phyloP scores from a whole-genome alignment of 352 stramenopile species.

The Phytophthora podocarpi region DNA sequence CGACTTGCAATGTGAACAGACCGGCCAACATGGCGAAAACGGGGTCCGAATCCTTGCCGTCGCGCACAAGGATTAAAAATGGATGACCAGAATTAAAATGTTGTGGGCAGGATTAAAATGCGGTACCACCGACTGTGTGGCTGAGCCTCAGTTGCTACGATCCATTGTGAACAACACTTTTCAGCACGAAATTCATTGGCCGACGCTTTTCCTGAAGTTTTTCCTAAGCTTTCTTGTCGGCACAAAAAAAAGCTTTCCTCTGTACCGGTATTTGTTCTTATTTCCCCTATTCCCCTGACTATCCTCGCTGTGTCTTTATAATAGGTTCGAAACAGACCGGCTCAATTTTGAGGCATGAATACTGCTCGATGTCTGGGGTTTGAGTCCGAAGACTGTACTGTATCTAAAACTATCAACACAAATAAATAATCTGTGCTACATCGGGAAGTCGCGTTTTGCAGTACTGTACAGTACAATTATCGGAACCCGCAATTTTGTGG shows the following conservation, averaged over 20 bases:
- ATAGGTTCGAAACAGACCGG: conserved; percentile 2
- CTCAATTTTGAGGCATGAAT: conserved; percentile 5
- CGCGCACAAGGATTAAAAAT: conserved; percentile 14
- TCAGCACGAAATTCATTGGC: not conserved
- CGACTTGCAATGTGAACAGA: conserved; percentile 24
- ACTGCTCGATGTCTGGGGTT: not conserved
- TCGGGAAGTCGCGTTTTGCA: not conserved
- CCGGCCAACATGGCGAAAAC: conserved; percentile 9
- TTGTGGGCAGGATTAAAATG: too few species aligned
- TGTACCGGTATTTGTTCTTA: not conserved
- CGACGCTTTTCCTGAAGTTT: not conserved
- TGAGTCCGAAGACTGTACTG: not conserved
- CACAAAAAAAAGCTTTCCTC: not conserved
- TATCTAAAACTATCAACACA: too few species aligned
- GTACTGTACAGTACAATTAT: not conserved
- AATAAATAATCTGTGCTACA: too few species aligned
- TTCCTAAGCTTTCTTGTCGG: not conserved
- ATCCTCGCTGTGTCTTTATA: conserved; percentile 4
- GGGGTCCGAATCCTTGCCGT: conserved; percentile 1
- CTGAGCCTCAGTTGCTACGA: not conserved
- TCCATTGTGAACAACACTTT: not conserved
- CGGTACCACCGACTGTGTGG: conserved; percentile 11
- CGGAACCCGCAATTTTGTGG: conserved; percentile 14
- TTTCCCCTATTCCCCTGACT: conserved; percentile 24
- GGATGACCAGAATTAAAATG: too few species aligned